These are phyloP conservation scores for Mikania micrantha DNA, from an alignment of 129 eudicot genomes.

Conservation along the genomic window DNA sequence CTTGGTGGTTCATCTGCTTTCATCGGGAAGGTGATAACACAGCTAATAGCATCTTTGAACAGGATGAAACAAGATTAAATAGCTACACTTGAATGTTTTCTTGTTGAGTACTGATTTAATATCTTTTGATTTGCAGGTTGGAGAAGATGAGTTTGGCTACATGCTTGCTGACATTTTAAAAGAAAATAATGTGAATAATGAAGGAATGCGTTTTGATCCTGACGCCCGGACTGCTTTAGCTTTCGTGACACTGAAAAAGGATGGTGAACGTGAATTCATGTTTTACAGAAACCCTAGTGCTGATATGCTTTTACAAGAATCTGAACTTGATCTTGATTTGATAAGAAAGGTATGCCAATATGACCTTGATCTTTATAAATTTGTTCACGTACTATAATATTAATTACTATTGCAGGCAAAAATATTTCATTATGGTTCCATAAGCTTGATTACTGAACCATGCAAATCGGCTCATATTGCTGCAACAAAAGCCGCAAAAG, in stretches of 20 bases:
- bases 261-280: conserved; percentile 98
- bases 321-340: conserved; percentile 73
- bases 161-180: conserved; percentile 92
- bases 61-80: neutral
- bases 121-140: conserved; percentile 49
- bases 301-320: conserved; percentile 80
- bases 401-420: conserved; percentile 59
- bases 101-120: neutral
- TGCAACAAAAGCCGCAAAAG: conserved; percentile 89
- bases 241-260: conserved; percentile 71
- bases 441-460: conserved; percentile 95
- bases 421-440: conserved; percentile 92
- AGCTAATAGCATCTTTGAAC: neutral
- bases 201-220: conserved; percentile 97
- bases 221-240: conserved; percentile 98
- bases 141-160: conserved; percentile 97
- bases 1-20: conserved; percentile 95
- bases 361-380: neutral
- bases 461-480: conserved; percentile 98
- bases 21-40: conserved; percentile 72
- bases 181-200: conserved; percentile 82
- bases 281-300: conserved; percentile 97
- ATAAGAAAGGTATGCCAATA: conserved; percentile 56
- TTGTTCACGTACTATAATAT: neutral
- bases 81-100: neutral